phyloP scores from a whole-genome alignment of 495 filamentous ascomycete species.

The Aspergillus nidulans region DNA sequence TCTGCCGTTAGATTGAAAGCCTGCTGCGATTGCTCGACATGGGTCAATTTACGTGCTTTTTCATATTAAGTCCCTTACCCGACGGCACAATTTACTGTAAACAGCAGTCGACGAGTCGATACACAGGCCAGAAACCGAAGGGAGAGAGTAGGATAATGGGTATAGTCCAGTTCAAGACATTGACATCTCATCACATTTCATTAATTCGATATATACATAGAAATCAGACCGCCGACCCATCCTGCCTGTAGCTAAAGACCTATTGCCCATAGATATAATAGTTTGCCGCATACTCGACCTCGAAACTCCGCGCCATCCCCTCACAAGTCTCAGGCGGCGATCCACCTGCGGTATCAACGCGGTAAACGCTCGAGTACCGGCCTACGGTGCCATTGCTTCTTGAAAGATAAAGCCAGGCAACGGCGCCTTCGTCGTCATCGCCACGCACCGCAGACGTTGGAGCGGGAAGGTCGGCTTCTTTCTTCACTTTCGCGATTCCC shows the following conservation, averaged over 20 bases:
- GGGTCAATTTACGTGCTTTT: too few species aligned
- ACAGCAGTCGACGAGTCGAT: too few species aligned
- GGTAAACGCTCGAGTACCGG: constrained; percentile 68
- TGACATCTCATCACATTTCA: too few species aligned
- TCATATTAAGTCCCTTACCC: too few species aligned
- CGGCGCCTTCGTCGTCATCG: constrained; percentile 58
- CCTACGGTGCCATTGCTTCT: constrained; percentile 52
- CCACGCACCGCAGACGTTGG: constrained; percentile 42
- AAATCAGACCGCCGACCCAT: background rate
- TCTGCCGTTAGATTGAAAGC: too few species aligned
- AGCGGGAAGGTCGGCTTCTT: constrained; percentile 50
- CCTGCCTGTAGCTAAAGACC: background rate
- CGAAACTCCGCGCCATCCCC: constrained; percentile 56
- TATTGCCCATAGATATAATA: constrained; percentile 52
- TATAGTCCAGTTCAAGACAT: too few species aligned
- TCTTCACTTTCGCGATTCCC: constrained; percentile 60
- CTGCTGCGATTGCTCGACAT: too few species aligned
- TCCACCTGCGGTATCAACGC: constrained; percentile 84
- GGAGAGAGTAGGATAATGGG: too few species aligned
- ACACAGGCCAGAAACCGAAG: too few species aligned
- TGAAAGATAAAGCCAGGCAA: constrained; percentile 50
- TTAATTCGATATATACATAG: background rate
- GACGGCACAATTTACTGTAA: too few species aligned
- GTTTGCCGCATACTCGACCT: constrained; percentile 77
- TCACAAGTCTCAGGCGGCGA: constrained; percentile 70